Base-by-base conservation (phyloP, 306 rosid species). In the Hylodesmum podocarpum region DNA sequence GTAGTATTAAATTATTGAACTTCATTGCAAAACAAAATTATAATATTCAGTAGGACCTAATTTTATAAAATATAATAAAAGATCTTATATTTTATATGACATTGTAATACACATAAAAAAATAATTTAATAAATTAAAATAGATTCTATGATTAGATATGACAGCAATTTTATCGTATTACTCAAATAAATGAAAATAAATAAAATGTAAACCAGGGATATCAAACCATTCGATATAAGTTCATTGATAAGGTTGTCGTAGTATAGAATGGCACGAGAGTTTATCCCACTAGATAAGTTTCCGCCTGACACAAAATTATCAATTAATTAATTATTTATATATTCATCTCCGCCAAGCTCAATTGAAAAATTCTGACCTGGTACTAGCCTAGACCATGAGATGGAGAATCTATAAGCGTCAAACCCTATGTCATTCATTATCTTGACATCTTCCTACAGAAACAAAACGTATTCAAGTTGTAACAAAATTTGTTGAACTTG, bases 361-460 rank as follows among this genome's bases (percentile, higher is more conserved):
- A 50, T 44, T 44, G 11, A 0, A 12, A 49, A 49, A 49, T 5
- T 7, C 24, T 49, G 4, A 40, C 89, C 82, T 18, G 89, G 89
- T 8, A 86, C 54, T 25, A 86, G 0, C 53, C 89, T 83, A 25
- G 85, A 53, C 89, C 89, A 82, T 13, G 89, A 82, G 39, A 86
- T 82, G 12, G 89, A 82, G 33, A 86, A 76, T 63, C 89, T 76
- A 54, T 76, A 79, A 15, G 86, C 61, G 44, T 82, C 72, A 29
- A 80, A 66, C 1, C 86, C 84, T 40, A 86, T 18, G 27, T 71
- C 82, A 66, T 86, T 76, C 81, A 82, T 59, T 34, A 79, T 31
- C 1, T 37, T 5, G 14, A 86, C 59, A 51, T 86, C 89, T 15
- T 80, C 86, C 89, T 82, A 33, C 57, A 39, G 4, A 24, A 34